Evolutionary conservation across 202 grass and related monocot genomes (phyloP), one percentile per base, ranked within the genome.

Genomic region (Setaria italica): DNA sequence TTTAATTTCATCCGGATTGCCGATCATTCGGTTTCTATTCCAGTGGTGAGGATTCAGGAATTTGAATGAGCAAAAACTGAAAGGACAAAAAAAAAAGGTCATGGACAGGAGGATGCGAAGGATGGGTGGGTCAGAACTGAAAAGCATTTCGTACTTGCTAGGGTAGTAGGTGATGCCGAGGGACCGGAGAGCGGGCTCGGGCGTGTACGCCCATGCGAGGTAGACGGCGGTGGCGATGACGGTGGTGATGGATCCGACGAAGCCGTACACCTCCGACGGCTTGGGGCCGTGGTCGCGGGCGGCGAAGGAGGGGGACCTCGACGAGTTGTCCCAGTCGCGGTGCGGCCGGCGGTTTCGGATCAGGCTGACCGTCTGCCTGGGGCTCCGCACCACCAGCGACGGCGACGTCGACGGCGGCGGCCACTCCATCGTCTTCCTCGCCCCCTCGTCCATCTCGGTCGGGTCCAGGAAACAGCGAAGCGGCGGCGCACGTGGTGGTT

Each of bases 211-310:
- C 95, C 95, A 92, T 13, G 76, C 91, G 11, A 94, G 32, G 72
- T 89, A 94, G 62, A 95, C 77, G 13, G 86, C 90, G 67, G 86
- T 90, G 33, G 93, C 87, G 16, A 92, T 93, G 74, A 91, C 89
- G 34, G 91, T 94, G 35, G 93, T 95, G 95, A 95, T 98, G 84
- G 93, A 98, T 64, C 91, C 93, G 15, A 98, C 93, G 51, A 98
- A 95, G 35, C 95, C 93, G 56, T 98, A 98, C 8, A 95, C 95
- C 88, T 98, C 95, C 16, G 95, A 95, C 39, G 90, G 89, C 81
- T 95, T 97, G 8, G 92, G 95, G 7, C 87, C 90, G 25, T 91
- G 88, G 54, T 91, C 89, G n/a, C 12, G n/a, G 29, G 84, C 49
- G 20, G 88, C 72, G 35, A 78, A 82, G 9, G 72, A 74, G 7